Conservation (phyloP, 2,329 filamentous ascomycete species). For the Exophiala xenobiotica region DNA sequence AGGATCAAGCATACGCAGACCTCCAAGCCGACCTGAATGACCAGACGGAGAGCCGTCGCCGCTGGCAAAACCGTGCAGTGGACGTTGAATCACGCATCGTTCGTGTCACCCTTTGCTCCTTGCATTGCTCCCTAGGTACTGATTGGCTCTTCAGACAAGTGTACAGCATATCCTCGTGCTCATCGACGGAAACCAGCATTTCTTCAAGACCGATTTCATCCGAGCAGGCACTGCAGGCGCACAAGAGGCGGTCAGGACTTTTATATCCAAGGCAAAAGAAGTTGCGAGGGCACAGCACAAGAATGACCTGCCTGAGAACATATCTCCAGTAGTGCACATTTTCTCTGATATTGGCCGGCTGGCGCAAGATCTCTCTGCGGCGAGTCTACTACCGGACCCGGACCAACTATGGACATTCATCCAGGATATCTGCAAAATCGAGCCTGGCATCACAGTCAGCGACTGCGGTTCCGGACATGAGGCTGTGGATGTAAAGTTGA, state of each 20-base stretch:
- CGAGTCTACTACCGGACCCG: constrained; percentile 15
- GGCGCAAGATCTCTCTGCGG: constrained; percentile 16
- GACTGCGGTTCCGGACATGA: constrained; percentile 20
- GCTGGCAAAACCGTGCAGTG: constrained; percentile 22
- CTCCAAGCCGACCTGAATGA: constrained; percentile 22
- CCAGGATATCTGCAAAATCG: constrained; percentile 15
- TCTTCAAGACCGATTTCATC: constrained; percentile 19
- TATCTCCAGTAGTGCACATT: constrained; percentile 21
- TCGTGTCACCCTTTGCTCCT: neutral
- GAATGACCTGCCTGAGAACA: constrained; percentile 23
- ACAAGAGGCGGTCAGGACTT: constrained; percentile 9
- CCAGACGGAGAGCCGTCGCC: constrained; percentile 23
- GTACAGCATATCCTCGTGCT: constrained; percentile 25
- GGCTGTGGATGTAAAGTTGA: constrained; percentile 18
- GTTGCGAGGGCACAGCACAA: constrained; percentile 23
- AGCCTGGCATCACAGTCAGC: constrained; percentile 19
- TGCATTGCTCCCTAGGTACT: neutral
- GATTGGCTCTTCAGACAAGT: constrained; percentile 12
- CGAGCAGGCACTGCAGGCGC: constrained; percentile 15
- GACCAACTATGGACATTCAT: constrained; percentile 22
- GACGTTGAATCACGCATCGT: constrained; percentile 21
- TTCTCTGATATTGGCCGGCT: constrained; percentile 26
- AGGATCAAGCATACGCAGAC: constrained; percentile 14
- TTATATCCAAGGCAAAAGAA: constrained; percentile 18
- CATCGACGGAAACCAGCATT: constrained; percentile 25